Base-by-base conservation (phyloP, 306 rosid species). In the Quercus robur region DNA sequence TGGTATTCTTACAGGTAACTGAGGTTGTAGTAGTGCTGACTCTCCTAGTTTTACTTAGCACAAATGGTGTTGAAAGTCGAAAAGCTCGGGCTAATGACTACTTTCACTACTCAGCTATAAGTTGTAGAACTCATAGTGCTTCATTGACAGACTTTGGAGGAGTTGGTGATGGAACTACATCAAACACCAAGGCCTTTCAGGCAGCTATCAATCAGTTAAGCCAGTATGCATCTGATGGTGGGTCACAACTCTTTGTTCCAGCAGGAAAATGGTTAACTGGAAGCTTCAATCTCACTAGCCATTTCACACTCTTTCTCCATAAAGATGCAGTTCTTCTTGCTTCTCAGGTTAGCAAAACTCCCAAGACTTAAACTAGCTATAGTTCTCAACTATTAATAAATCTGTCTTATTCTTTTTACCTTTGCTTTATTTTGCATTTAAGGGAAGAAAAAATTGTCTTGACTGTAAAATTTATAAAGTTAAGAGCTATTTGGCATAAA, bases 251-350 rank as follows among this genome's bases (percentile, higher is more conserved):
- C 2, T 85, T 82, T 74, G 97, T 93, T 81, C 97, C 97, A 64
- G 83, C 94, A 0, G 97, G 97, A 15, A 93, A 87, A 81, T 93
- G 97, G 93, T 86, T 93, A 33, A 91, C 97, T 44, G 97, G 97
- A 3, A 93, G 97, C 81, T 93, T 93, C 88, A 93, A 75, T 76
- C 89, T 88, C 78, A 83, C 84, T 14, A 92, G 94, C 66, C 93
- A 92, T 74, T 92, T 92, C 84, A 90, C 94, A 17, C 85, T 92
- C 1, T 87, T 72, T 70, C 85, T 92, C 3, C 76, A 90, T 52
- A 86, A 83, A 80, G 90, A 89, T 82, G 94, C 97, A 74, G 86
- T 89, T 78, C 93, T 92, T 20, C 93, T 92, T 82, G 97, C 89
- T 26, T 86, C 94, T 64, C 94, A 89, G 97, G 94, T 92, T 73